Percentiles rank a stretch among this genome's conserved stretches.
Evolutionary conservation across 192 early-diverging fungal species (phyloP).

Genomic region (Backusella tarrabulga): DNA sequence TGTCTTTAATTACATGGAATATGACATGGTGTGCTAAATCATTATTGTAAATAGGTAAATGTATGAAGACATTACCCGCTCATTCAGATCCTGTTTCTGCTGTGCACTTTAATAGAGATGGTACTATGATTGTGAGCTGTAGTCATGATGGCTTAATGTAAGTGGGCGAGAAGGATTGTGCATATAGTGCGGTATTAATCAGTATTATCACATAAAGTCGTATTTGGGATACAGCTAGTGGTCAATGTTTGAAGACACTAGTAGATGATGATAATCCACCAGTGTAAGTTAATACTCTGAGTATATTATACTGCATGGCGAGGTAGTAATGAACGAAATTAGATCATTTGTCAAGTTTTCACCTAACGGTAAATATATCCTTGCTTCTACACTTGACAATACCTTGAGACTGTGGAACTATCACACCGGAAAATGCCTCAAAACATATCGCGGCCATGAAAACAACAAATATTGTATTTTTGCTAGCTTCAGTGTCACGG

Average conservation of each 20-base stretch:
- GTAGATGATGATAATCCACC: constrained; percentile 95
- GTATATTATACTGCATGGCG: neutral
- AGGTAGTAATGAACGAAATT: neutral
- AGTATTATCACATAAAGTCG: constrained; percentile 53
- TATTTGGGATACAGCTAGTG: constrained; percentile 98
- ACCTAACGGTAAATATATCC: constrained; percentile 98
- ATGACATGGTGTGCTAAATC: too few species aligned
- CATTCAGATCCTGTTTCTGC: constrained; percentile 96
- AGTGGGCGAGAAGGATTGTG: constrained; percentile 1
- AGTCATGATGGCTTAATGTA: constrained; percentile 96
- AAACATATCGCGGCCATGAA: constrained; percentile 88
- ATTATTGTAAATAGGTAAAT: constrained; percentile 60
- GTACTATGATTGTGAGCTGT: constrained; percentile 92
- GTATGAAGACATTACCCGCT: constrained; percentile 86
- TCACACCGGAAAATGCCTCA: constrained; percentile 93
- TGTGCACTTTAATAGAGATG: constrained; percentile 96
- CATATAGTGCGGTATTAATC: neutral
- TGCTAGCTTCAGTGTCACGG: constrained; percentile 90
- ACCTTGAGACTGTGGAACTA: constrained; percentile 95
- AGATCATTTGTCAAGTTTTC: constrained; percentile 97
- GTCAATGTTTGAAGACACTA: constrained; percentile 96
- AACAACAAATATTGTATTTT: constrained; percentile 94
- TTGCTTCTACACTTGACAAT: constrained; percentile 91
- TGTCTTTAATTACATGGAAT: too few species aligned
- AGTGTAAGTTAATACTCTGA: constrained; percentile 57